Evolutionary conservation across 148 eudicot species (phyloP), one percentile per base, ranked within the genome.

Genomic region (Simmondsia chinensis): DNA sequence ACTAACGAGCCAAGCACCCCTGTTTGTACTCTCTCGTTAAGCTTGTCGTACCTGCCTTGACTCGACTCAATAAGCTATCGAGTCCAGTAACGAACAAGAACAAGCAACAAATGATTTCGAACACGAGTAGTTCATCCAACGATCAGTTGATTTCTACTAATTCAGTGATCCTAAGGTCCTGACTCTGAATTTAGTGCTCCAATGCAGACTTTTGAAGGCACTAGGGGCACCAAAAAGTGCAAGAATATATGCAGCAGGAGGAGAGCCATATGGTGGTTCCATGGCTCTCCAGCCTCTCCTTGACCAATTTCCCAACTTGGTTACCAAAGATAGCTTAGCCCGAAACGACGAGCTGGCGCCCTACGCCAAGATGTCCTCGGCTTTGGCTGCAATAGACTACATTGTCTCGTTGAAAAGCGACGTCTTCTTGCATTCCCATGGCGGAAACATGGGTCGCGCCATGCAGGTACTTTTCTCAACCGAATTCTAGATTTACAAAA

Each of bases 381-480:
- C 70, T 26, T 46, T 85, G 44, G 82, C 86, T 10, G 95, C 91
- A 28, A 56, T 85, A 2, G 95, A 85, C 59, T 86, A 81, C 61
- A 65, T 70, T 16, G 70, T 86, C 8, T 75, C 83, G 1, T 63
- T 86, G 14, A 86, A 87, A 56, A 86, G 87, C 16, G 77, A 86
- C 20, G 87, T 86, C 25, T 86, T 86, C 58, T 35, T 86, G 57
- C 81, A 86, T 48, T 78, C 87, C 13, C 83, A 86, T 9, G 86
- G 86, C 4, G 91, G 83, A 17, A 75, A 85, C 63, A 80, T 80
- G 89, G 89, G 64, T 36, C 66, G 76, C 50, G 89, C 80, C 10
- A 62, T 85, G 77, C 77, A 82, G 82, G 89, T 81, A 50, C n/a
- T n/a, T n/a, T n/a, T n/a, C n/a, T n/a, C n/a, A n/a, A n/a, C n/a